Percentiles rank a stretch among this genome's conserved stretches.
Conservation (phyloP, 208 protist species). For the Trichomonas tenax region DNA sequence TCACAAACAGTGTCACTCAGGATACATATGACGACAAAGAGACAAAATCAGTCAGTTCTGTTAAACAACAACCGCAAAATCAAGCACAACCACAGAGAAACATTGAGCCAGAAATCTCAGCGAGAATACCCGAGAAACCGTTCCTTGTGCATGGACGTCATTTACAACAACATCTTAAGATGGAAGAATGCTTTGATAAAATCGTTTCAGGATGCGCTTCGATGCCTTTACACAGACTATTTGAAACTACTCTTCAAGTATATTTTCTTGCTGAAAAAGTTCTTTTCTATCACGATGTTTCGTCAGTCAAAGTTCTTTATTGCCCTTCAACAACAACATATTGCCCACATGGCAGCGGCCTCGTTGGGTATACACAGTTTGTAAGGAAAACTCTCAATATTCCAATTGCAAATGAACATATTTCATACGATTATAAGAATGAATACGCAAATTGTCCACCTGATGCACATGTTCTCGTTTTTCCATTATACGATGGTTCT, state of each 20-base stretch:
- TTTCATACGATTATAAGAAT: neutral
- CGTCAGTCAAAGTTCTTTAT: conserved; percentile 9
- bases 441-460: neutral
- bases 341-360: neutral
- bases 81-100: neutral
- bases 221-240: neutral
- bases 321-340: neutral
- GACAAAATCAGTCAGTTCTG: neutral
- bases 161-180: neutral
- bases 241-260: neutral
- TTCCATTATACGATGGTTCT: neutral
- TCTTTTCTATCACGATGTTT: conserved; percentile 4
- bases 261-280: conserved; percentile 16
- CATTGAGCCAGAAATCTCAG: neutral
- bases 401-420: neutral
- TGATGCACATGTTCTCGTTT: neutral
- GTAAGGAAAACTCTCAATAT: neutral
- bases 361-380: neutral
- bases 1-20: neutral
- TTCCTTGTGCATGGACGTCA: neutral
- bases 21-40: neutral
- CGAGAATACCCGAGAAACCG: neutral
- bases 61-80: neutral
- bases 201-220: neutral
- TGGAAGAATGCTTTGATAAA: conserved; percentile 15